A percentile compares a stretch with the other conserved stretches of the same genome.
These are phyloP conservation scores for Tetracladium setigerum DNA, from an alignment of 495 filamentous ascomycete species.

Conservation along the genomic window DNA sequence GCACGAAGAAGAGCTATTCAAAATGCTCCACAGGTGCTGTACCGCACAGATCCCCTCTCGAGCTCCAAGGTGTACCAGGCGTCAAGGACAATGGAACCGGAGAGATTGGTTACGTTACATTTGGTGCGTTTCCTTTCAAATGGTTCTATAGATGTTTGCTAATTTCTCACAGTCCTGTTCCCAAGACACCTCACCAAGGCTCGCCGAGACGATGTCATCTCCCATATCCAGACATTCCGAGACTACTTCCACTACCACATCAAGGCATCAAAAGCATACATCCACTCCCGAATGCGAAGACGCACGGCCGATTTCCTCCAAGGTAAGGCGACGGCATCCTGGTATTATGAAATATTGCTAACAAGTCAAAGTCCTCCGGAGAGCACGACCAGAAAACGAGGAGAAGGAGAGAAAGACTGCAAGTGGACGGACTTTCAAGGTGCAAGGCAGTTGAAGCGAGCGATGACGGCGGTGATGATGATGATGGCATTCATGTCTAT, in stretches of 20 bases:
- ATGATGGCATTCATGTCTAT: conserved; percentile 1
- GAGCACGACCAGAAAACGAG: conserved; percentile 88
- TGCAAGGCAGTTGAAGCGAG: conserved; percentile 19
- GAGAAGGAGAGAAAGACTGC: conserved; percentile 98
- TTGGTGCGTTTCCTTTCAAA: conserved; percentile 58
- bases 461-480: no score
- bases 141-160: conserved; percentile 1
- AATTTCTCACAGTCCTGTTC: conserved; percentile 67
- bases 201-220: conserved; percentile 88
- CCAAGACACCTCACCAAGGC: conserved; percentile 87
- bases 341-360: conserved; percentile 18
- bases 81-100: conserved; percentile 63
- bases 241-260: conserved; percentile 99
- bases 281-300: conserved; percentile 95
- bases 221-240: conserved; percentile 98
- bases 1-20: conserved; percentile 89
- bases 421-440: conserved; percentile 80
- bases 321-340: conserved; percentile 43
- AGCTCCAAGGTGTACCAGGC: conserved; percentile 79
- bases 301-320: conserved; percentile 97
- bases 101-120: conserved; percentile 94
- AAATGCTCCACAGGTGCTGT: conserved; percentile 97
- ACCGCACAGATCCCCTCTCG: conserved; percentile 92
- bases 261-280: conserved; percentile 98
- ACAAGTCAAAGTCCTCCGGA: conserved; percentile 61